A percentile compares a stretch with the other conserved stretches of the same genome.
phyloP scores from a whole-genome alignment of 139 green algal species.

The Gonium pectorale region DNA sequence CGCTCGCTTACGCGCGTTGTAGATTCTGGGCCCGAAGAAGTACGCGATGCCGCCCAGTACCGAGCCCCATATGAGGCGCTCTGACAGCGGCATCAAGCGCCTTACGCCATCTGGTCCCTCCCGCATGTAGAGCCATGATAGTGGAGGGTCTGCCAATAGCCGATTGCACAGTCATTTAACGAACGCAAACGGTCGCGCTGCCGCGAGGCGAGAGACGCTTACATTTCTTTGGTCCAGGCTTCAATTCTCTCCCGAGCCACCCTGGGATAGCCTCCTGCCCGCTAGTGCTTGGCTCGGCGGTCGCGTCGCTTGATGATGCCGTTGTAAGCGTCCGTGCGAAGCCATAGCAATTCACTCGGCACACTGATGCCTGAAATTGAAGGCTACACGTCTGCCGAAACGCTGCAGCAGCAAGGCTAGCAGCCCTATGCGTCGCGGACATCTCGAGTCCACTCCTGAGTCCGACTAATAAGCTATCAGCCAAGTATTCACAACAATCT shows the following conservation, averaged over 20 bases:
- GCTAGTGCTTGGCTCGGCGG: not conserved
- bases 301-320: not conserved
- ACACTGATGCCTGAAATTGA: no score
- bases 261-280: not conserved
- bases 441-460: no score
- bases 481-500: no score
- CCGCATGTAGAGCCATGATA: constrained; percentile 43
- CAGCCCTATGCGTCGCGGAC: no score
- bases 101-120: constrained; percentile 66
- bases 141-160: not conserved
- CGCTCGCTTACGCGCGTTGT: constrained; percentile 12
- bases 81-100: constrained; percentile 70
- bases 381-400: no score
- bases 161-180: no score
- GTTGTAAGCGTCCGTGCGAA: constrained; percentile 1
- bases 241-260: constrained; percentile 21
- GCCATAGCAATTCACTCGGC: no score
- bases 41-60: constrained; percentile 69
- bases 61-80: constrained; percentile 85
- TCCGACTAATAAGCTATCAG: no score
- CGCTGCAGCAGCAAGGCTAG: no score
- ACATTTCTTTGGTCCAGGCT: constrained; percentile 10
- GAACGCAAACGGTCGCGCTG: no score
- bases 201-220: not conserved
- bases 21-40: constrained; percentile 64